phyloP scores from a whole-genome alignment of 2,329 filamentous ascomycete species.

The Aspergillus cejpii region DNA sequence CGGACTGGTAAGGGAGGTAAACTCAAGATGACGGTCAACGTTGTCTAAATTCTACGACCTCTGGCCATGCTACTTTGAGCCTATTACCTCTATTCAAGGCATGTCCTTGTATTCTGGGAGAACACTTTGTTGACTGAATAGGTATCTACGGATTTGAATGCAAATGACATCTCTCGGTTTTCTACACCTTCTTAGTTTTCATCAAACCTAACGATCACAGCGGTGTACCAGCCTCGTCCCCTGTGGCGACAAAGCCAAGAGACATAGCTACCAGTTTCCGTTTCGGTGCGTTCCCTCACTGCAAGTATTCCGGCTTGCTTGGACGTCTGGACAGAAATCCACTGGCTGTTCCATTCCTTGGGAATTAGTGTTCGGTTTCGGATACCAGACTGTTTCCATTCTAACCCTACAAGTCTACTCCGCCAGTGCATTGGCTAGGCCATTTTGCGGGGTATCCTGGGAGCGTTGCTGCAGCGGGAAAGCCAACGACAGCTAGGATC shows the following conservation, averaged over 20 bases:
- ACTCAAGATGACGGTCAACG: slow-evolving; percentile 32
- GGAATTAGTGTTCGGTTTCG: slow-evolving; percentile 56
- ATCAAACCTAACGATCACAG: slow-evolving; percentile 13
- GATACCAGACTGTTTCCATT: slow-evolving; percentile 58
- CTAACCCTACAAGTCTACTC: slow-evolving; percentile 59
- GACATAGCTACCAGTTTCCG: slow-evolving; percentile 57
- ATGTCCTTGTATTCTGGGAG: too few relatives aligned
- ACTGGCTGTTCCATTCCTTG: slow-evolving; percentile 52
- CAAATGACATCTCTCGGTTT: slow-evolving; percentile 62
- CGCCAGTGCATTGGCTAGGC: slow-evolving; percentile 51
- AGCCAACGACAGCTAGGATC: slow-evolving; percentile 34
- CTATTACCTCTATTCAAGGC: slow-evolving; percentile 65
- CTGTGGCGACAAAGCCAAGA: slow-evolving; percentile 50
- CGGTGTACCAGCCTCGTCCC: too few relatives aligned
- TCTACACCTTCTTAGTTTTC: slow-evolving; percentile 11
- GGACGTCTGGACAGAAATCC: slow-evolving; percentile 47
- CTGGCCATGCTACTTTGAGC: slow-evolving; percentile 66
- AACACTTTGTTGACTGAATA: too few relatives aligned
- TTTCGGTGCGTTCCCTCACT: slow-evolving; percentile 58
- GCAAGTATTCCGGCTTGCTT: slow-evolving; percentile 53
- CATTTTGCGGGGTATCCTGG: slow-evolving; percentile 46
- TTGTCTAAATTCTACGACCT: slow-evolving; percentile 65
- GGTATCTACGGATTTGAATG: slow-evolving; percentile 57
- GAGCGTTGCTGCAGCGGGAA: slow-evolving; percentile 49
- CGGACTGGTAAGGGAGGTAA: slow-evolving; percentile 28